Evolutionary conservation across 345 rosid genomes (phyloP), one percentile per base, ranked within the genome.

Genomic region (Lepidium sativum): DNA sequence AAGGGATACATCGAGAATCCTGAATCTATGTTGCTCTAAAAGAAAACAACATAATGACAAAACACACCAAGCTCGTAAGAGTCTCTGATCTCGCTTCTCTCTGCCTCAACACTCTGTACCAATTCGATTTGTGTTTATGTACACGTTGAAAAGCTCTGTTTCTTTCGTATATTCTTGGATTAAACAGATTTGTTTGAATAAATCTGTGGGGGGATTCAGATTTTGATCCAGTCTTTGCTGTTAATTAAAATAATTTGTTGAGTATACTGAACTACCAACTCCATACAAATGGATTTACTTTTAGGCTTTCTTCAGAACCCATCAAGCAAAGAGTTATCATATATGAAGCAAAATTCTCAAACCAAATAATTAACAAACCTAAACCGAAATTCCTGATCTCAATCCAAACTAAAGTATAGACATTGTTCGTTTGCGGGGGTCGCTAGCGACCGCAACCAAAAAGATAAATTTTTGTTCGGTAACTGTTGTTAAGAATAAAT

Each of bases 1-100:
- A 91, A 91, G 20, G 88, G 91, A 7, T 94, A 85, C 86, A 79
- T 86, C 5, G 99, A 94, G 82, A 91, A 86, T 70, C 97, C 99
- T 6, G 91, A 84, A 79, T 84, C 97, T 4, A 94, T 91, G 99
- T 76, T 94, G 75, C 92, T 91, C 21, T 94, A 72, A 80, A 31
- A 29, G 35, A 65, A 32, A 54, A 42, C 5, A 35, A 40, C 52
- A 10, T 48, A 34, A 16, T 32, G 32, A 15, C 27, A 47, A 63
- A 37, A 42, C 62, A 52, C 67, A 16, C 43, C 11, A 41, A 63
- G 54, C 45, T 69, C 33, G 43, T 13, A 38, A 51, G 66, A 16
- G 63, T 67, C 72, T 48, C 41, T 68, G 58, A 13, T 48, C 64
- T 45, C 29, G 35, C 61, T 38, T 20, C 14, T 63, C 31, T 38